Percentiles rank a stretch among this genome's conserved stretches.
Conservation (phyloP, 1,284 basidiomycete species). For the Pseudozyma sp. region DNA sequence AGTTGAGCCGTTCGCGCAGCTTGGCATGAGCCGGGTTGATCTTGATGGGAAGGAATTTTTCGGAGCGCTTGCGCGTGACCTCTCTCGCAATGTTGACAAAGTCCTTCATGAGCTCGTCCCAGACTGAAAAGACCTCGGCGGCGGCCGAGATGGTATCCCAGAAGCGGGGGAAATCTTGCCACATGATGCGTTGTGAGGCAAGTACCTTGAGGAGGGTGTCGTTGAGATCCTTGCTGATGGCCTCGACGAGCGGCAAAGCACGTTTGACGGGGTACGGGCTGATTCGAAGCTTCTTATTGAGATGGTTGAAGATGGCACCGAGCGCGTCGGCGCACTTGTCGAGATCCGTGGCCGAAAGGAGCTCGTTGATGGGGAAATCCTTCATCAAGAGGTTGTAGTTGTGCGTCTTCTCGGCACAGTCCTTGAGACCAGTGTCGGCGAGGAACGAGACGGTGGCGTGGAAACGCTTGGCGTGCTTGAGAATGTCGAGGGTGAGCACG, state of each 20-base stretch:
- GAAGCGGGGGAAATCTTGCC: slow-evolving; percentile 93
- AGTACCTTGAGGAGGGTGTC: slow-evolving; percentile 92
- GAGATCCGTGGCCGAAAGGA: slow-evolving; percentile 93
- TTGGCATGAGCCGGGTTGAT: slow-evolving; percentile 89
- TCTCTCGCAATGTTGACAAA: slow-evolving; percentile 97
- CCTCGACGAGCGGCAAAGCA: slow-evolving; percentile 94
- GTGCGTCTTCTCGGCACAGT: slow-evolving; percentile 64
- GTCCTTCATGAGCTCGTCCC: slow-evolving; percentile 98
- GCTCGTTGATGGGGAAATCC: slow-evolving; percentile 96
- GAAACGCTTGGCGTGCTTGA: slow-evolving; percentile 95
- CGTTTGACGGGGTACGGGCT: slow-evolving; percentile 92
- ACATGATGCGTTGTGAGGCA: slow-evolving; percentile 87
- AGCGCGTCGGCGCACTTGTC: slow-evolving; percentile 92
- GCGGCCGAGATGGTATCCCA: slow-evolving; percentile 83
- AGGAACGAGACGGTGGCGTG: slow-evolving; percentile 97
- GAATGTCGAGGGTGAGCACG: slow-evolving; percentile 88
- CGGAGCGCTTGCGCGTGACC: slow-evolving; percentile 87
- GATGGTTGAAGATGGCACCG: slow-evolving; percentile 86
- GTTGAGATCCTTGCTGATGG: slow-evolving; percentile 96
- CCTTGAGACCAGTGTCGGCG: slow-evolving; percentile 94
- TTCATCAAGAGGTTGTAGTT: slow-evolving; percentile 96
- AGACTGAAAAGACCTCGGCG: slow-evolving; percentile 86
- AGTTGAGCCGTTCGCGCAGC: slow-evolving; percentile 87
- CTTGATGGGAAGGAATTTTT: slow-evolving; percentile 98
- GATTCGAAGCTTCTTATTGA: slow-evolving; percentile 88